Evolutionary conservation across 192 early-diverging fungal species (phyloP).

Genomic region (Backusella westeae): DNA sequence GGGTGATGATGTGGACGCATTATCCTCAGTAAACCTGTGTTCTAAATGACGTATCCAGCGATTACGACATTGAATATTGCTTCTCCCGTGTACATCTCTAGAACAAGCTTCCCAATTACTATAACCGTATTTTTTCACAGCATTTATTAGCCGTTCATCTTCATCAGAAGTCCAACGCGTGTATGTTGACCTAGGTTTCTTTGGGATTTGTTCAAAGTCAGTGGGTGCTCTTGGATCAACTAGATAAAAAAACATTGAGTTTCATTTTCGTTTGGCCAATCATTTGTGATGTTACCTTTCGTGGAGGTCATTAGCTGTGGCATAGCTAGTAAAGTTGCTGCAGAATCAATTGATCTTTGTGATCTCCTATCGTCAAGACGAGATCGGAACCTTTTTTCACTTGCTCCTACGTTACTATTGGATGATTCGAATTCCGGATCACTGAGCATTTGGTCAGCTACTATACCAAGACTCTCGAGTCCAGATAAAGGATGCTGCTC

Average conservation of each 20-base stretch:
- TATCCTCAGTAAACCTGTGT: neutral
- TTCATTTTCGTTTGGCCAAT: constrained; percentile 3
- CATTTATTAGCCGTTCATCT: constrained; percentile 25
- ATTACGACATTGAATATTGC: constrained; percentile 45
- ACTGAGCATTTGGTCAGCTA: constrained; percentile 40
- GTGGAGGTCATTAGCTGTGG: constrained; percentile 3
- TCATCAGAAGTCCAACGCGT: constrained; percentile 39
- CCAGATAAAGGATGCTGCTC: constrained; percentile 25
- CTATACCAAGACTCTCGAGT: constrained; percentile 34
- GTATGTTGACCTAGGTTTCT: constrained; percentile 22
- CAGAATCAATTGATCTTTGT: constrained; percentile 37
- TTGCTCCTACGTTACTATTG: neutral
- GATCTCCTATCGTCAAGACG: constrained; percentile 26
- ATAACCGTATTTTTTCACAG: constrained; percentile 30
- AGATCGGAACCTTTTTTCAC: neutral
- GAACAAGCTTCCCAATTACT: constrained; percentile 43
- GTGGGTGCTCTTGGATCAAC: neutral
- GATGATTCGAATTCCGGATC: constrained; percentile 29
- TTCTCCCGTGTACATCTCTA: constrained; percentile 34
- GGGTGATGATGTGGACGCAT: neutral
- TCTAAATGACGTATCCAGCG: constrained; percentile 34
- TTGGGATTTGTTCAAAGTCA: neutral
- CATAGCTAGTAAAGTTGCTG: constrained; percentile 30
- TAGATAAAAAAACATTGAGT: neutral
- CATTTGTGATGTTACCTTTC: neutral